A percentile compares a stretch with the other conserved stretches of the same genome.
These are phyloP conservation scores for Melampsora larici-populina DNA, from an alignment of 1,284 basidiomycete species.

Conservation along the genomic window DNA sequence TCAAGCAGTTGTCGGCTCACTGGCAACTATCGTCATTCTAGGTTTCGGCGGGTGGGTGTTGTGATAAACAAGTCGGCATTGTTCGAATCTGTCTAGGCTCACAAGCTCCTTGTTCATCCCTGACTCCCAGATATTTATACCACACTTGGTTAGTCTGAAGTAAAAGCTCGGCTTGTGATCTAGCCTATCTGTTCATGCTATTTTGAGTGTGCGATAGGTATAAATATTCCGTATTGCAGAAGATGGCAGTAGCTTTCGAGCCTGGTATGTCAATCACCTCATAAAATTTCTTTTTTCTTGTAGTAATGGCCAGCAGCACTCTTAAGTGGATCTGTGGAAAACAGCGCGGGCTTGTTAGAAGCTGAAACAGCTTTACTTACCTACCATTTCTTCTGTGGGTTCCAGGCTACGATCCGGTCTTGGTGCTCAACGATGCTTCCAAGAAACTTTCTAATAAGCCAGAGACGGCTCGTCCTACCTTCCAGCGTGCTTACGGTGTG, in stretches of 20 bases:
- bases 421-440: conserved; percentile 37
- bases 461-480: conserved; percentile 21
- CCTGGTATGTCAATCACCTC: conserved; percentile 12
- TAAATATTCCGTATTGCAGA: conserved; percentile 41
- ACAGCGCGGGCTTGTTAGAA: too few relatives aligned
- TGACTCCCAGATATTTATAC: conserved; percentile 26
- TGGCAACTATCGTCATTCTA: conserved; percentile 32
- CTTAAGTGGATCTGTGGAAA: too few relatives aligned
- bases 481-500: neutral
- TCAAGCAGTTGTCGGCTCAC: conserved; percentile 36
- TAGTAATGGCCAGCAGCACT: too few relatives aligned
- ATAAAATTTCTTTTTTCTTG: too few relatives aligned
- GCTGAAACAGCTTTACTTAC: too few relatives aligned
- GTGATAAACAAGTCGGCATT: neutral
- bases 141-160: conserved; percentile 37
- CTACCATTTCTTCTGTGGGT: neutral
- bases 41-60: conserved; percentile 38
- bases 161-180: neutral
- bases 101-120: too few relatives aligned
- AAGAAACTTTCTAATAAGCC: conserved; percentile 13
- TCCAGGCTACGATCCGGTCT: conserved; percentile 40
- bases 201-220: conserved; percentile 18
- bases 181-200: neutral
- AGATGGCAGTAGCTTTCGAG: conserved; percentile 43
- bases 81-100: too few relatives aligned